phyloP scores from a whole-genome alignment of 108 stramenopile species.

The Fragilaria crotonensis region DNA sequence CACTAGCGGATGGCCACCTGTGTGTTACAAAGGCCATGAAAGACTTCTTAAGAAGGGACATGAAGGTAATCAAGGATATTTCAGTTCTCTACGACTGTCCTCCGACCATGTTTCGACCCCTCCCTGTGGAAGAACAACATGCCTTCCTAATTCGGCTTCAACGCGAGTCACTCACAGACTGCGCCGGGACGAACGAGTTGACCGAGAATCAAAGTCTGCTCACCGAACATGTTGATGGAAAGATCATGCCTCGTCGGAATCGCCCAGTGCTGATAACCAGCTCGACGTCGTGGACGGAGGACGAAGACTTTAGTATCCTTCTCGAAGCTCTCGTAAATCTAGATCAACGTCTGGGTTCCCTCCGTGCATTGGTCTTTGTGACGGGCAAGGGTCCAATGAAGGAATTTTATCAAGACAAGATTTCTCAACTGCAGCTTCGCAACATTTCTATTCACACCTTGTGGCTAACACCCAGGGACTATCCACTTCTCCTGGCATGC shows the following conservation, averaged over 20 bases:
- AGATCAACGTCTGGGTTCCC: slow-evolving; percentile 21
- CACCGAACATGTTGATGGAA: slow-evolving; percentile 17
- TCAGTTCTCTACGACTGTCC: slow-evolving; percentile 89
- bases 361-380: slow-evolving; percentile 72
- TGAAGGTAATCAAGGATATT: slow-evolving; percentile 31
- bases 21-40: slow-evolving; percentile 90
- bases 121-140: slow-evolving; percentile 59
- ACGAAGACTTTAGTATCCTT: slow-evolving; percentile 96
- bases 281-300: slow-evolving; percentile 96
- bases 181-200: slow-evolving; percentile 1
- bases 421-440: slow-evolving; percentile 34
- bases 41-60: slow-evolving; percentile 67
- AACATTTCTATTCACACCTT: slow-evolving; percentile 64
- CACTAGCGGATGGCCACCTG: slow-evolving; percentile 77
- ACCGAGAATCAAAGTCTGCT: slow-evolving; percentile 44
- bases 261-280: slow-evolving; percentile 88
- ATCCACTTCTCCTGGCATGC: slow-evolving; percentile 85
- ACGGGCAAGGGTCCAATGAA: slow-evolving; percentile 97
- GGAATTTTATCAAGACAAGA: slow-evolving; percentile 58
- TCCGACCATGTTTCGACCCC: slow-evolving; percentile 73
- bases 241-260: slow-evolving; percentile 25
- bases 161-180: neutral
- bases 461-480: slow-evolving; percentile 93
- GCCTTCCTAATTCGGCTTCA: slow-evolving; percentile 49
- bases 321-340: slow-evolving; percentile 71